Conservation (phyloP, 352 stramenopile species). For the Phytophthora pseudosyringae region DNA sequence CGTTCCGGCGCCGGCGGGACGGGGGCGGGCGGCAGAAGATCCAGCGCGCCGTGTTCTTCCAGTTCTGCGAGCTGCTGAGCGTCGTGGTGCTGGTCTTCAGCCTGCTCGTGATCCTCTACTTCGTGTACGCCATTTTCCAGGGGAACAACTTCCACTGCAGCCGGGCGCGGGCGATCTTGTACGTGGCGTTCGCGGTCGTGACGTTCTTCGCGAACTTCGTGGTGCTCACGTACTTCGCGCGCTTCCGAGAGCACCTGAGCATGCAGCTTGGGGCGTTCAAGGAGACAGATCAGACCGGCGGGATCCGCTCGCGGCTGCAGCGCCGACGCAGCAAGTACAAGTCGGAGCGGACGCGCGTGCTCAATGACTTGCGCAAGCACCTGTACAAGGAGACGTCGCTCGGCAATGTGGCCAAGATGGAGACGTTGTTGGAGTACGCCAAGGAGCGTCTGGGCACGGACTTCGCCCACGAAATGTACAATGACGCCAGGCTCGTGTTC, state of each 20-base stretch:
- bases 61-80: slow-evolving; percentile 73
- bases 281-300: slow-evolving; percentile 82
- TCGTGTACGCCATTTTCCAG: slow-evolving; percentile 63
- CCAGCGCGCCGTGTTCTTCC: slow-evolving; percentile 75
- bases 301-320: slow-evolving; percentile 62
- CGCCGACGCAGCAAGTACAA: slow-evolving; percentile 41
- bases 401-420: slow-evolving; percentile 65
- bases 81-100: slow-evolving; percentile 61
- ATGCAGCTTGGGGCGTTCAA: slow-evolving; percentile 88
- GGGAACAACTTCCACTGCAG: slow-evolving; percentile 76
- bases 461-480: slow-evolving; percentile 73
- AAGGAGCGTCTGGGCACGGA: slow-evolving; percentile 56
- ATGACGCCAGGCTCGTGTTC: slow-evolving; percentile 53
- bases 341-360: slow-evolving; percentile 50
- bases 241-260: slow-evolving; percentile 87
- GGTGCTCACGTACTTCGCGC: slow-evolving; percentile 80
- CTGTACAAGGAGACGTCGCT: slow-evolving; percentile 76
- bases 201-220: slow-evolving; percentile 67
- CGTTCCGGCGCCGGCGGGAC: slow-evolving; percentile 57
- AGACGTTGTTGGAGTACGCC: slow-evolving; percentile 55
- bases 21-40: slow-evolving; percentile 60
- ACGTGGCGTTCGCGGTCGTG: slow-evolving; percentile 51
- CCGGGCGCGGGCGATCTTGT: slow-evolving; percentile 44
- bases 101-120: slow-evolving; percentile 68
- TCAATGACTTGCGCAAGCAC: slow-evolving; percentile 71